These are phyloP conservation scores for Diphasiastrum complanatum DNA, from an alignment of 83 land plant genomes.

Conservation along the genomic window DNA sequence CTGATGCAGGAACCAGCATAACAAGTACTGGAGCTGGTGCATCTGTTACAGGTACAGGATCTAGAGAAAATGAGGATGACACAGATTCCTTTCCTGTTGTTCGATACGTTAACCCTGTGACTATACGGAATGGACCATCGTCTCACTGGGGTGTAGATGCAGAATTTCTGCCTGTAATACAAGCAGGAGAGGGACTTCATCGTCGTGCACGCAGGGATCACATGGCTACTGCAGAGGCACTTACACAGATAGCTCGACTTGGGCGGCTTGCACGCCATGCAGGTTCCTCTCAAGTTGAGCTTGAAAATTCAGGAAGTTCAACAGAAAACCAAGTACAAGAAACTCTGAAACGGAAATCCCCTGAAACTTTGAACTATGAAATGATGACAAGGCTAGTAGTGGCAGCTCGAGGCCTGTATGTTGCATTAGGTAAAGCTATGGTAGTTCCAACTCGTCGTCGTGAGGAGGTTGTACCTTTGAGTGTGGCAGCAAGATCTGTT, in stretches of 20 bases:
- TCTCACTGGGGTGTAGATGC: conserved; percentile 66
- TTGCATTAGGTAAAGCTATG: conserved; percentile 86
- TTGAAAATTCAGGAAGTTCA: conserved; percentile 30
- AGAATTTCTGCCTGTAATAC: conserved; percentile 60
- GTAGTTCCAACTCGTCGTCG: conserved; percentile 78
- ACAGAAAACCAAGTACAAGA: conserved; percentile 37
- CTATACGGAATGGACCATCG: conserved; percentile 39
- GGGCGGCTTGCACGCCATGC: conserved; percentile 57
- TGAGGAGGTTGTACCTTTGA: conserved; percentile 57
- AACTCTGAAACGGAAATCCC: conserved; percentile 58
- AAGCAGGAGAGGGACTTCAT: conserved; percentile 49
- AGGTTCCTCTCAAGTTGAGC: conserved; percentile 31
- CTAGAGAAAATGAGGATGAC: conserved; percentile 53
- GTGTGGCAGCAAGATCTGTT: conserved; percentile 61
- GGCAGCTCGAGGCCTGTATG: conserved; percentile 77
- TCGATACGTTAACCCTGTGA: conserved; percentile 68
- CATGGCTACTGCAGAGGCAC: conserved; percentile 75
- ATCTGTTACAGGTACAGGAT: conserved; percentile 29
- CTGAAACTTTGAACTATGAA: conserved; percentile 63
- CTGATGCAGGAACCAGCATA: conserved; percentile 32
- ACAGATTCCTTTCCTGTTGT: conserved; percentile 56
- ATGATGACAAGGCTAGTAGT: conserved; percentile 69
- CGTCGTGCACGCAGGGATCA: conserved; percentile 52
- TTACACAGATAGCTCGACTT: conserved; percentile 67
- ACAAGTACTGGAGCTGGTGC: conserved; percentile 22